Evolutionary conservation across 192 early-diverging fungal genomes (phyloP).

Genomic region (Podila epicladia): DNA sequence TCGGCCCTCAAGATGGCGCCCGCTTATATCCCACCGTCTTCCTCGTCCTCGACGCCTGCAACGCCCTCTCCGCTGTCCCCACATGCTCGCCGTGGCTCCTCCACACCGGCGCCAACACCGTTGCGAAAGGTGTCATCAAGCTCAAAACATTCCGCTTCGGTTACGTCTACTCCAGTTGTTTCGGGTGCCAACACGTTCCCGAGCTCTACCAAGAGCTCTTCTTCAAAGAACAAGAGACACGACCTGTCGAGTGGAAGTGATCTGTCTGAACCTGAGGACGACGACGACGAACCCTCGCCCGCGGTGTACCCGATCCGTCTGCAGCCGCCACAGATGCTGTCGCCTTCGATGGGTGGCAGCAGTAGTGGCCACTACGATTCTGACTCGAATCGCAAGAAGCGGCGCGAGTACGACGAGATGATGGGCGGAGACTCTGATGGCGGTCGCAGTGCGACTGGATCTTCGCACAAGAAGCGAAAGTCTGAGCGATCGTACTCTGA

Average conservation of each 20-base stretch:
- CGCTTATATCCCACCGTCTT: constrained; percentile 28
- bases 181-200: background rate
- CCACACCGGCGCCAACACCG: constrained; percentile 21
- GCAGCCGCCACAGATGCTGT: constrained; percentile 32
- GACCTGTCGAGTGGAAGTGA: constrained; percentile 35
- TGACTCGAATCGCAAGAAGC: constrained; percentile 32
- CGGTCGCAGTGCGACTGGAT: constrained; percentile 11
- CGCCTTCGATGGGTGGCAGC: constrained; percentile 6
- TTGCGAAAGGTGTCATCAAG: constrained; percentile 34
- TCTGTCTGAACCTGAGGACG: constrained; percentile 39
- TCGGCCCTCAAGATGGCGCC: constrained; percentile 33
- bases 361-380: constrained; percentile 18
- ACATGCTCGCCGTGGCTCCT: constrained; percentile 23
- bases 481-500: constrained; percentile 34
- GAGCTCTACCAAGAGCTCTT: background rate
- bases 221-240: constrained; percentile 8
- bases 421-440: background rate
- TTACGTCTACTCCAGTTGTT: background rate
- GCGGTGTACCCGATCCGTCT: constrained; percentile 23
- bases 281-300: constrained; percentile 22
- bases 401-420: constrained; percentile 8
- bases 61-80: constrained; percentile 2
- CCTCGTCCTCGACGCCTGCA: constrained; percentile 9
- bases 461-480: constrained; percentile 13
- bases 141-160: background rate